These are phyloP conservation scores for Leccinum longicurvipes DNA, from an alignment of 768 basidiomycete genomes.

Conservation along the genomic window DNA sequence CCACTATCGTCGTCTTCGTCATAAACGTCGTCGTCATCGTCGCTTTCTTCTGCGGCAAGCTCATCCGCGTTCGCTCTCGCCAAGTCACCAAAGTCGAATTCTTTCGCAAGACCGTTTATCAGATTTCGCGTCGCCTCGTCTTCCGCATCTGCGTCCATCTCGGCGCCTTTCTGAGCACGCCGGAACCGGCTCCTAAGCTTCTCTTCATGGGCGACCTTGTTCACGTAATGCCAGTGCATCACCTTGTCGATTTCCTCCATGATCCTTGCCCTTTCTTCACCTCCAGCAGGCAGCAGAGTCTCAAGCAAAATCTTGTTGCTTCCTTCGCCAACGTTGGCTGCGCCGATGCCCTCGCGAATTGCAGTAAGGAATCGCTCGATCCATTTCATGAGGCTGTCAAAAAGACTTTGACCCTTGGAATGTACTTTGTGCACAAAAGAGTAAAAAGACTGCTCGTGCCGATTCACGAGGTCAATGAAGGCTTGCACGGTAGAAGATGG, in stretches of 20 bases:
- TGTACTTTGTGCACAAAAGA: slow-evolving; percentile 98
- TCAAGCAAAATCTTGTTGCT: slow-evolving; percentile 66
- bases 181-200: slow-evolving; percentile 86
- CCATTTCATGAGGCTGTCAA: slow-evolving; percentile 94
- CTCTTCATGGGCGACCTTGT: slow-evolving; percentile 90
- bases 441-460: slow-evolving; percentile 96
- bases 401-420: slow-evolving; percentile 91
- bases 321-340: slow-evolving; percentile 12
- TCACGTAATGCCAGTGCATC: slow-evolving; percentile 88
- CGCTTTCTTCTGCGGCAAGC: slow-evolving; percentile 69
- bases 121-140: slow-evolving; percentile 82
- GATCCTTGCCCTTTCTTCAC: slow-evolving; percentile 70
- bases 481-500: slow-evolving; percentile 84
- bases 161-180: slow-evolving; percentile 43
- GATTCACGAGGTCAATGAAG: slow-evolving; percentile 89
- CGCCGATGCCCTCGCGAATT: slow-evolving; percentile 84
- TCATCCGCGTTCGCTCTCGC: slow-evolving; percentile 78
- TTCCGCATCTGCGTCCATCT: slow-evolving; percentile 55
- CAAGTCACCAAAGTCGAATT: slow-evolving; percentile 79
- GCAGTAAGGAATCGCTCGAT: slow-evolving; percentile 91
- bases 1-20: slow-evolving; percentile 39
- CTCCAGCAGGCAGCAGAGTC: slow-evolving; percentile 81
- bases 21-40: slow-evolving; percentile 42
- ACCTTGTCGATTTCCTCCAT: slow-evolving; percentile 86
- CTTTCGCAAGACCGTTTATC: slow-evolving; percentile 76